Base-by-base conservation (phyloP, 1,284 basidiomycete species). In the Sanguinoderma infundibulare region DNA sequence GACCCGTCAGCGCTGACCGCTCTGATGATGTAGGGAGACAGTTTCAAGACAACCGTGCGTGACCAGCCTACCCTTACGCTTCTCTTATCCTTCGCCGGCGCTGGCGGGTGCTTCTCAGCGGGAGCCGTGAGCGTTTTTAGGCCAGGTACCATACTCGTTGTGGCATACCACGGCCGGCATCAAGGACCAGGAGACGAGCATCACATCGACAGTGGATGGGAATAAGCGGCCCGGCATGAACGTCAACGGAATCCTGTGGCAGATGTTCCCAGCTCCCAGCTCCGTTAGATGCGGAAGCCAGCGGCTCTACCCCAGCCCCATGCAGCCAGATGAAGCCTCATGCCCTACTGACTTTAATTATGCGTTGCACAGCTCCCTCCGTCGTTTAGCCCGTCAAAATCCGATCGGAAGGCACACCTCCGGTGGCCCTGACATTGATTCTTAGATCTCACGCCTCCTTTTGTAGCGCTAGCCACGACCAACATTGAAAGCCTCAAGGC, bases 401-500 rank as follows among this genome's bases (percentile, higher is more conserved):
- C 57, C 57, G 52, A 53, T 47, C 42, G 42, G 51, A 53, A 52
- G 51, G 51, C 24, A 38, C 51, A 24, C 24, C n/a, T 35, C 47
- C 32, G 47, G 47, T 35, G 28, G 38, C 38, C 38, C 38, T 51
- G 47, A 50, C 55, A 56, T 35, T 56, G 46, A 46, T 32, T 50
- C 30, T 9, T 30, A 50, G 47, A 50, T 35, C 47, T 50, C 47
- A 50, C 47, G 47, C 17, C 28, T 14, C 24, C 51, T 38, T 14
- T 36, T 24, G 22, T n/a, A 54, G 53, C 51, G 51, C 49, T 20
- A 28, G 44, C 32, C 24, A 20, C 39, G 35, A 24, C 17, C 9
- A 30, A 38, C 26, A 39, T 30, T 34, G 44, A 56, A 38, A n/a
- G 30, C 50, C 51, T 40, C 53, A 39, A 46, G 35, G 46, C 51